A percentile compares a stretch with the other conserved stretches of the same genome.
phyloP scores from a whole-genome alignment of 768 basidiomycete genomes.

The Tylopilus vinaceipallidus region DNA sequence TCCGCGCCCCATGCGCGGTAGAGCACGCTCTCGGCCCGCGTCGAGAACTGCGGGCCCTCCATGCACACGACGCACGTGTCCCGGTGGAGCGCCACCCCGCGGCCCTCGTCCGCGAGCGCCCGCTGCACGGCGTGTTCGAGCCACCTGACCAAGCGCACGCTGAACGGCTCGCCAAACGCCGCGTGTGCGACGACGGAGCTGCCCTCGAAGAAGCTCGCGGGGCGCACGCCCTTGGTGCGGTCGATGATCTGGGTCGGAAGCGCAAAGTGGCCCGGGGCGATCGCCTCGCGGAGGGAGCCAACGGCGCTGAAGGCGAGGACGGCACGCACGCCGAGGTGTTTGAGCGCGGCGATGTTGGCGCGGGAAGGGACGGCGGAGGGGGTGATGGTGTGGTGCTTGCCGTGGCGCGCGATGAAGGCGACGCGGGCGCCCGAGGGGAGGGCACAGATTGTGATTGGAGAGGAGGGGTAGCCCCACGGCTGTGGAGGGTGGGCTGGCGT shows the following conservation, averaged over 20 bases:
- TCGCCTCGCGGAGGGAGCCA: slow-evolving; percentile 91
- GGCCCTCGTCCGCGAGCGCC: slow-evolving; percentile 58
- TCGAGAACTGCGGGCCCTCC: slow-evolving; percentile 98
- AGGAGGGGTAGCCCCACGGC: slow-evolving; percentile 93
- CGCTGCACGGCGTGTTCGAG: slow-evolving; percentile 60
- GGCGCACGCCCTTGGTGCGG: slow-evolving; percentile 91
- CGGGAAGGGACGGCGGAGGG: slow-evolving; percentile 82
- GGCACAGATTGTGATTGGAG: slow-evolving; percentile 89
- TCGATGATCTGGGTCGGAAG: slow-evolving; percentile 95
- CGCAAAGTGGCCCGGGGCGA: slow-evolving; percentile 83
- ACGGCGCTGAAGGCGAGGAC: slow-evolving; percentile 96
- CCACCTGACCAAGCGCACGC: slow-evolving; percentile 59
- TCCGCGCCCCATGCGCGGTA: slow-evolving; percentile 92
- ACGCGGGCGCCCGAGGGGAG: slow-evolving; percentile 77
- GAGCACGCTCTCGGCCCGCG: slow-evolving; percentile 94
- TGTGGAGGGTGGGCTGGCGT: slow-evolving; percentile 26
- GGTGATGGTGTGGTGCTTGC: slow-evolving; percentile 69
- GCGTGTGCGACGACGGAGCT: slow-evolving; percentile 86
- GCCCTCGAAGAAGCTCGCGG: slow-evolving; percentile 83
- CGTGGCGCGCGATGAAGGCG: slow-evolving; percentile 93
- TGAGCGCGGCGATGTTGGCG: slow-evolving; percentile 95
- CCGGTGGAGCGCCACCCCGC: slow-evolving; percentile 67
- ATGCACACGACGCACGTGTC: slow-evolving; percentile 91
- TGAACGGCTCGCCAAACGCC: slow-evolving; percentile 93
- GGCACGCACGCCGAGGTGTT: slow-evolving; percentile 84